phyloP scores from a whole-genome alignment of 106 monocot species.

The Platanthera zijinensis region DNA sequence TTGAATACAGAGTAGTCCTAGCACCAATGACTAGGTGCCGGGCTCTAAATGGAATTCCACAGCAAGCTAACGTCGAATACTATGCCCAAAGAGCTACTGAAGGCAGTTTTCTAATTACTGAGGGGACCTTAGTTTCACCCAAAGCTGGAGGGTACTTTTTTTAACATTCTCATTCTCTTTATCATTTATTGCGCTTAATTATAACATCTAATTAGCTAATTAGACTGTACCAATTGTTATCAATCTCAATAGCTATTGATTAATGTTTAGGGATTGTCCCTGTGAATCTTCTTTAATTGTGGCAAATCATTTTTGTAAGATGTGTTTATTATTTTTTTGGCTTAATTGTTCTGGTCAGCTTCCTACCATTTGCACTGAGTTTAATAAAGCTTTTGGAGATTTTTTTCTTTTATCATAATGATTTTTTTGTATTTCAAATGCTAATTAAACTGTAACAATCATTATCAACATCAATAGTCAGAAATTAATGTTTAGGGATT shows the following conservation, averaged over 20 bases:
- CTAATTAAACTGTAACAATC: too few species aligned
- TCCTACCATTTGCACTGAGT: too few species aligned
- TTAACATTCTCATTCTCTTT: constrained; percentile 3
- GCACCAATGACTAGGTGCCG: constrained; percentile 79
- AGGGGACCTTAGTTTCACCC: constrained; percentile 55
- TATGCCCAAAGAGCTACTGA: constrained; percentile 53
- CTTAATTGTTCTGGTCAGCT: too few species aligned
- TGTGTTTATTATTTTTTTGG: too few species aligned
- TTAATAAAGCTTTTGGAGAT: too few species aligned
- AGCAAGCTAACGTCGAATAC: constrained; percentile 34
- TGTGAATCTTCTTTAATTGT: not conserved
- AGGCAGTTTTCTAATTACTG: constrained; percentile 59
- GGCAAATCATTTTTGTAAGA: too few species aligned
- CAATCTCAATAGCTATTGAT: not conserved
- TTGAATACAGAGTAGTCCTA: constrained; percentile 38
- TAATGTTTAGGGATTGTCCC: not conserved
- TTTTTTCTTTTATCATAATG: too few species aligned
- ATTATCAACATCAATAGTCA: too few species aligned
- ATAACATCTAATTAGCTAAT: not conserved
- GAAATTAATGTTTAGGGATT: too few species aligned
- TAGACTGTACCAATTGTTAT: not conserved
- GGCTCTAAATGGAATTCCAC: constrained; percentile 46
- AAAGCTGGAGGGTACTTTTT: constrained; percentile 48
- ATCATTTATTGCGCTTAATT: not conserved
- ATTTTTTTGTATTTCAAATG: too few species aligned